Conservation (phyloP, 2,329 filamentous ascomycete species). For the Aureobasidium pullulans region DNA sequence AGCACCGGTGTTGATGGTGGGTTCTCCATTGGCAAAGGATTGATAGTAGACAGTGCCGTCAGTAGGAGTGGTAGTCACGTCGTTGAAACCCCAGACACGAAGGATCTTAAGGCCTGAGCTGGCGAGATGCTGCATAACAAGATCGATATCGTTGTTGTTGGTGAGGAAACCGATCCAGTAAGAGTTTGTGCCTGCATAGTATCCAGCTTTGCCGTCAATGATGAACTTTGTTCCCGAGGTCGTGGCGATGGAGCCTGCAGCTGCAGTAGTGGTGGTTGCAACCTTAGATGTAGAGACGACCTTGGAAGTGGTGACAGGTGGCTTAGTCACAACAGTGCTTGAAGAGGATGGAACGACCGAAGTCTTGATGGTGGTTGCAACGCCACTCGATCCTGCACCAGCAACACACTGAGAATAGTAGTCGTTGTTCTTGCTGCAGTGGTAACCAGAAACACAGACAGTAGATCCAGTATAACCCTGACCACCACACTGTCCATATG, state of each 20-base stretch:
- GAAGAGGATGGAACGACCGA: not conserved
- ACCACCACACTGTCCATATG: conserved; percentile 41
- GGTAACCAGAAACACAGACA: conserved; percentile 31
- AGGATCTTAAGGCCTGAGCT: conserved; percentile 40
- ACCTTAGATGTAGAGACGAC: not conserved
- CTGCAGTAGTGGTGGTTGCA: not conserved
- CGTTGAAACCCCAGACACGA: conserved; percentile 58
- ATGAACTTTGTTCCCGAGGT: conserved; percentile 27
- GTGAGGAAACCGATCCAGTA: conserved; percentile 50
- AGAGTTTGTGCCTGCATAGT: conserved; percentile 49
- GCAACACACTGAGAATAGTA: conserved; percentile 42
- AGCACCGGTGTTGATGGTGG: conserved; percentile 55
- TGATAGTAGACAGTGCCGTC: conserved; percentile 38
- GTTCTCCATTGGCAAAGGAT: conserved; percentile 40
- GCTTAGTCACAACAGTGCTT: not conserved
- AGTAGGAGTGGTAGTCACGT: conserved; percentile 39
- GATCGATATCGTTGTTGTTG: conserved; percentile 49
- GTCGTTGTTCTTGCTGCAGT: conserved; percentile 35
- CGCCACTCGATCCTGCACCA: not conserved
- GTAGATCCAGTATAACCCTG: conserved; percentile 34
- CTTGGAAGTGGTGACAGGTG: conserved; percentile 1
- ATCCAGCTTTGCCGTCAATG: conserved; percentile 39
- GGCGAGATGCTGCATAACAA: conserved; percentile 17
- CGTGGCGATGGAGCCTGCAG: conserved; percentile 15
- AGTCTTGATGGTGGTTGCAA: not conserved